A percentile compares a stretch with the other conserved stretches of the same genome.
Evolutionary conservation across 2,329 filamentous ascomycete species (phyloP).

Genomic region (Trichoderma arundinaceum): DNA sequence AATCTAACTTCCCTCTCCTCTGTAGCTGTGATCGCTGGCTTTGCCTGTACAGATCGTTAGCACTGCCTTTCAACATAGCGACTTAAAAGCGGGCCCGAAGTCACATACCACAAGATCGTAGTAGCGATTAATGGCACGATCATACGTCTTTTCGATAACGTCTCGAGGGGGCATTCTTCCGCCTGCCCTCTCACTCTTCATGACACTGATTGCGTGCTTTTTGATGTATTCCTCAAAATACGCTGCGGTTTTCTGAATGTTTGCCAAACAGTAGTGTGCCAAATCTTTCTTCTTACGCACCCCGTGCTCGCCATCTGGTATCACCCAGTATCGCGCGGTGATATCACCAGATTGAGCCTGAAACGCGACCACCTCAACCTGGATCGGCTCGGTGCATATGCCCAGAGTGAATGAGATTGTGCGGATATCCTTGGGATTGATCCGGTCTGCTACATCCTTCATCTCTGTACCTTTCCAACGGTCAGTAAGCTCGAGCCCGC

Average conservation of each 20-base stretch:
- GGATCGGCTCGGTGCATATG: slow-evolving; percentile 46
- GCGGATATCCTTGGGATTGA: slow-evolving; percentile 35
- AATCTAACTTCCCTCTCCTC: slow-evolving; percentile 44
- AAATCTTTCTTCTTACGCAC: slow-evolving; percentile 43
- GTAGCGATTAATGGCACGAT: slow-evolving; percentile 36
- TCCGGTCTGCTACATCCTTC: slow-evolving; percentile 49
- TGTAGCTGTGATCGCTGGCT: slow-evolving; percentile 16
- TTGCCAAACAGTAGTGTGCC: slow-evolving; percentile 49
- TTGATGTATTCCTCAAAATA: slow-evolving; percentile 48
- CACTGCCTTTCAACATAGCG: too few relatives aligned
- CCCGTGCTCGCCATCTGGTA: slow-evolving; percentile 37
- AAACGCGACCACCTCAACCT: slow-evolving; percentile 51
- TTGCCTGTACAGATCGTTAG: background rate
- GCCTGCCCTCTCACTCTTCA: slow-evolving; percentile 38
- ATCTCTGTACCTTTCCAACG: slow-evolving; percentile 51
- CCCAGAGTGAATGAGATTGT: slow-evolving; percentile 50
- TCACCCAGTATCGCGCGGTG: slow-evolving; percentile 48
- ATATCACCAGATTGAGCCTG: slow-evolving; percentile 46
- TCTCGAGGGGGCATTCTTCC: slow-evolving; percentile 13
- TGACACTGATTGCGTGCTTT: slow-evolving; percentile 37
- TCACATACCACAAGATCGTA: slow-evolving; percentile 37
- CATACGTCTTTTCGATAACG: slow-evolving; percentile 37
- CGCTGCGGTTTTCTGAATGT: slow-evolving; percentile 44
- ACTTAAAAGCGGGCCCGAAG: background rate
- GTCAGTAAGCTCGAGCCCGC: slow-evolving; percentile 51